Conservation (phyloP, 805 yeast species). For the Tetrapisispora nanseiensis region DNA sequence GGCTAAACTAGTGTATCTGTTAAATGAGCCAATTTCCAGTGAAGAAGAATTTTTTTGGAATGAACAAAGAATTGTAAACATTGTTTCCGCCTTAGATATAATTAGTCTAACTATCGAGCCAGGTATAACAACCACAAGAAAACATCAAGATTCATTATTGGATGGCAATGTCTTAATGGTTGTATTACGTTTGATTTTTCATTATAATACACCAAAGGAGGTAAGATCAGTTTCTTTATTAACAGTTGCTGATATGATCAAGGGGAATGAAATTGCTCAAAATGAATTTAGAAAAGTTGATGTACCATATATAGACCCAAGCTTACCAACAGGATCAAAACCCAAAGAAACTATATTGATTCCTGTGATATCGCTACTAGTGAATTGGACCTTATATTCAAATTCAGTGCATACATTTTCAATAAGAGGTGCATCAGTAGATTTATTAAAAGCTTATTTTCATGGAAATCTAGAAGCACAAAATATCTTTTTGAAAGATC, state of each 20-base stretch:
- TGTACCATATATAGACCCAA: conserved; percentile 84
- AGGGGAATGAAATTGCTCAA: conserved; percentile 60
- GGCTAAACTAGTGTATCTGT: conserved; percentile 49
- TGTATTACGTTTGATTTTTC: conserved; percentile 62
- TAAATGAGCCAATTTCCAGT: conserved; percentile 50
- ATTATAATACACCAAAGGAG: conserved; percentile 49
- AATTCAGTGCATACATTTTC: conserved; percentile 83
- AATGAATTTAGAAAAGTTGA: conserved; percentile 67
- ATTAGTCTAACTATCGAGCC: conserved; percentile 62
- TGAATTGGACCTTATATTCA: conserved; percentile 72
- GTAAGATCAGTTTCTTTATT: conserved; percentile 61
- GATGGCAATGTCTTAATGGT: conserved; percentile 54
- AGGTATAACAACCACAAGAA: conserved; percentile 53
- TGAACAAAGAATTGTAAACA: conserved; percentile 60
- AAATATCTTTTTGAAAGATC: conserved; percentile 54
- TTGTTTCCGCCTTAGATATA: conserved; percentile 59
- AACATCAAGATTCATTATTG: conserved; percentile 53
- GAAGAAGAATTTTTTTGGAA: conserved; percentile 55
- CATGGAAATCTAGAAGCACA: conserved; percentile 54
- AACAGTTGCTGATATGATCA: conserved; percentile 68
- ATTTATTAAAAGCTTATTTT: conserved; percentile 59
- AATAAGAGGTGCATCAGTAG: conserved; percentile 62
- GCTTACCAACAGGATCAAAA: conserved; percentile 33
- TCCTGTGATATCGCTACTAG: conserved; percentile 64
- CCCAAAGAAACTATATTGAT: conserved; percentile 26